These are phyloP conservation scores for Populus tomentosa DNA, from an alignment of 441 rosid species.

Conservation along the genomic window DNA sequence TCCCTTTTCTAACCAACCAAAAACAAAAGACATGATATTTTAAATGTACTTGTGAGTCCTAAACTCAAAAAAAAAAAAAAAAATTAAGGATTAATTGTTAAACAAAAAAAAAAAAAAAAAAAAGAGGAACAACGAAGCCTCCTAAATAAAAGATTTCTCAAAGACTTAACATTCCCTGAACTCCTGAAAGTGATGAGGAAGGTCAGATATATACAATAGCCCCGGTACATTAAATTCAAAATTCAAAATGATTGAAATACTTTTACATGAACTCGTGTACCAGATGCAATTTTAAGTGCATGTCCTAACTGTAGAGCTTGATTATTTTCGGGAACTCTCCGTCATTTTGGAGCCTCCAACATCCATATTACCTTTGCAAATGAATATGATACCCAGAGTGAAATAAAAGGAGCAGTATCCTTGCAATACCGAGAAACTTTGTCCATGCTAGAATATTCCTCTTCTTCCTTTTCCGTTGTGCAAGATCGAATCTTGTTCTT, in stretches of 20 bases:
- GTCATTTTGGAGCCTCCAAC: neutral
- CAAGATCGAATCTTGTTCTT: neutral
- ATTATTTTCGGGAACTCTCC: neutral
- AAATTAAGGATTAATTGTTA: neutral
- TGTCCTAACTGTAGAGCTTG: neutral
- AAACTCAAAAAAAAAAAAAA: too few relatives aligned
- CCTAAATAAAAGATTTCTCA: neutral
- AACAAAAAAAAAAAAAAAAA: neutral
- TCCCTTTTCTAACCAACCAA: neutral
- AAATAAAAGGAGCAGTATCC: neutral
- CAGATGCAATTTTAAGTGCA: neutral
- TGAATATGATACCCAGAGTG: neutral
- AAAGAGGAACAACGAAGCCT: neutral
- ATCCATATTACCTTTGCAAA: neutral
- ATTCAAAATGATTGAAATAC: neutral
- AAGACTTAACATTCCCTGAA: neutral
- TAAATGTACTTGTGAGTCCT: neutral
- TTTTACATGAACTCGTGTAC: neutral
- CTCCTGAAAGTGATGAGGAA: neutral
- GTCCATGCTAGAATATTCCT: neutral
- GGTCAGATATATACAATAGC: neutral
- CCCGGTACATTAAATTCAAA: neutral
- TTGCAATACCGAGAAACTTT: neutral
- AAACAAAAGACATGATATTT: neutral
- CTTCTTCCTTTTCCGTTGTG: neutral